A percentile compares a stretch with the other conserved stretches of the same genome.
phyloP scores from a whole-genome alignment of 31 red algal species.

The Asparagopsis taxiformis region DNA sequence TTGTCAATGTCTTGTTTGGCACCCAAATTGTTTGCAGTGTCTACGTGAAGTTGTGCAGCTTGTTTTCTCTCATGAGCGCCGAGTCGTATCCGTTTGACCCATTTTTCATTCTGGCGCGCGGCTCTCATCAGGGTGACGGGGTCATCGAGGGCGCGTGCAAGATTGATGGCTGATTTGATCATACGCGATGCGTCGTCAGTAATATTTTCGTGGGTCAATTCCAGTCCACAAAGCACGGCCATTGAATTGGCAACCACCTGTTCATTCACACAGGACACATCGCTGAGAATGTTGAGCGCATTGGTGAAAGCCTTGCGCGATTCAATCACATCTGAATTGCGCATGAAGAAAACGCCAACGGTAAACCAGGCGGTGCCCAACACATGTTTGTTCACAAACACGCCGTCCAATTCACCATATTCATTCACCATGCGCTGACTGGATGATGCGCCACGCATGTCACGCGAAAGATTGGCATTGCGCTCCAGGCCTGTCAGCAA shows the following conservation, averaged over 20 bases:
- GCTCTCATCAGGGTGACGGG: slow-evolving; percentile 34
- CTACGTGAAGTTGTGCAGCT: slow-evolving; percentile 9
- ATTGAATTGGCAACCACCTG: slow-evolving; percentile 45
- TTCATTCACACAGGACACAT: slow-evolving; percentile 10
- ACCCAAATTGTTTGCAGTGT: too few relatives aligned
- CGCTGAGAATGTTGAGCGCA: slow-evolving; percentile 22
- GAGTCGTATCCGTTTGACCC: slow-evolving; percentile 8
- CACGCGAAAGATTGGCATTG: neutral
- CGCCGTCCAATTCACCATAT: neutral
- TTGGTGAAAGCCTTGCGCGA: slow-evolving; percentile 19
- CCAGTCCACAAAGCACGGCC: slow-evolving; percentile 30
- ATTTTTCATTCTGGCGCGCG: slow-evolving; percentile 35
- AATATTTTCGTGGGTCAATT: slow-evolving; percentile 13
- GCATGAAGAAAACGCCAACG: slow-evolving; percentile 46
- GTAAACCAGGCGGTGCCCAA: slow-evolving; percentile 50
- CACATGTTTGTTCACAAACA: slow-evolving; percentile 35
- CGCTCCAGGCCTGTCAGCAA: slow-evolving; percentile 36
- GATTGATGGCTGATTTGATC: slow-evolving; percentile 27
- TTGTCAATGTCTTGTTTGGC: too few relatives aligned
- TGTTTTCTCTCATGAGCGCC: neutral
- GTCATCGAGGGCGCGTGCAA: slow-evolving; percentile 27
- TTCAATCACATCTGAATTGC: slow-evolving; percentile 39
- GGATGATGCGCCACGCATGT: neutral
- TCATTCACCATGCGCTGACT: neutral
- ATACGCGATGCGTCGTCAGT: slow-evolving; percentile 17